A percentile compares a stretch with the other conserved stretches of the same genome.
Conservation (phyloP, 495 filamentous ascomycete genomes). For the Penicillium fimorum region DNA sequence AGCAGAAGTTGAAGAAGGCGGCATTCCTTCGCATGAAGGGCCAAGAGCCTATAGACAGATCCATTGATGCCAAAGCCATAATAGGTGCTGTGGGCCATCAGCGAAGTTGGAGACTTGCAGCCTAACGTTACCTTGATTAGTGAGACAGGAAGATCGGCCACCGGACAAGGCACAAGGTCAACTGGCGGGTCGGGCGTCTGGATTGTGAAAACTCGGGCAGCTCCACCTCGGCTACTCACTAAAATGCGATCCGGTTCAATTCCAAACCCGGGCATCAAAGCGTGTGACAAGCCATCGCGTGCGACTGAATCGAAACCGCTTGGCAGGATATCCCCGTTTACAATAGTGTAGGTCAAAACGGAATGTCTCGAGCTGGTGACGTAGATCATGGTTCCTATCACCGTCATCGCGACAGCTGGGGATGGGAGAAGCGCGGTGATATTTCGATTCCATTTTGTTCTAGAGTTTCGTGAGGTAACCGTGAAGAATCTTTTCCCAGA, state of each 20-base stretch:
- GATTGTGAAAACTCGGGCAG: constrained; percentile 29
- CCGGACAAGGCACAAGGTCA: constrained; percentile 25
- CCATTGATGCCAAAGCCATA: constrained; percentile 68
- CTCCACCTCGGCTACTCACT: constrained; percentile 31
- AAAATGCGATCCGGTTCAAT: not conserved
- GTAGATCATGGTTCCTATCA: constrained; percentile 39
- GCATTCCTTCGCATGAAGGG: constrained; percentile 54
- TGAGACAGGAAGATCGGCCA: constrained; percentile 37
- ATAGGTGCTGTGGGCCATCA: constrained; percentile 16
- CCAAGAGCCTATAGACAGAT: constrained; percentile 59
- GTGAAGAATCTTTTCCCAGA: constrained; percentile 39
- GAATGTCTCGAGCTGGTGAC: constrained; percentile 46
- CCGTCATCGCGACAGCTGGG: constrained; percentile 43
- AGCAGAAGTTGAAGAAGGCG: constrained; percentile 62
- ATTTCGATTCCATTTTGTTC: constrained; percentile 31
- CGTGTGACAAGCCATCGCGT: constrained; percentile 42
- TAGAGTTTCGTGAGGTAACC: constrained; percentile 33
- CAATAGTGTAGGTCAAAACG: constrained; percentile 37
- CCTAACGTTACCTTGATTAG: constrained; percentile 29
- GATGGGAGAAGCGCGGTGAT: constrained; percentile 38
- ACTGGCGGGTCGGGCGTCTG: constrained; percentile 15
- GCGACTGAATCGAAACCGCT: constrained; percentile 28
- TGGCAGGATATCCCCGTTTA: constrained; percentile 30
- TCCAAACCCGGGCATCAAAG: not conserved
- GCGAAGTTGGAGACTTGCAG: constrained; percentile 15